Evolutionary conservation across 129 eudicot species (phyloP), one percentile per base, ranked within the genome.

Genomic region (Ambrosia trifida): DNA sequence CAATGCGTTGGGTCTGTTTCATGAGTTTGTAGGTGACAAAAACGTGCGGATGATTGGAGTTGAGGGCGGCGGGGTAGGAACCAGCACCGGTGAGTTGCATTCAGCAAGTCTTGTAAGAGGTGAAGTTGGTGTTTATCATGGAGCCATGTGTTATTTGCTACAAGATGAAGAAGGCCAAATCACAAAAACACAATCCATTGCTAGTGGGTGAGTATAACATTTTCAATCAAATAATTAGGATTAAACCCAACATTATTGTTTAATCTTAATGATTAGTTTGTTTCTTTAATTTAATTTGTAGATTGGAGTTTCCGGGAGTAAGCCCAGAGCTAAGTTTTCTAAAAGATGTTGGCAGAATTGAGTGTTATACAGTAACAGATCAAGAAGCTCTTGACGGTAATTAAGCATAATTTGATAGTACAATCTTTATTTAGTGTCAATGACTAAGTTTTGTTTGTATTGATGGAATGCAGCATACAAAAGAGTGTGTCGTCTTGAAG

Each of bases 321-420:
- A 76, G 96, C 69, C 93, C 96, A 16, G 96, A 89, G 76, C 80
- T 81, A 70, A 89, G 96, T 62, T 89, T 84, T 77, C 86, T 89
- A 33, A 86, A 86, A 64, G 93, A 80, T 46, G 11, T 74, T 33
- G 90, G 86, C 31, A 70, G 90, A 19, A 84, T 88, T 0, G 93
- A 89, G 76, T 86, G 81, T 61, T 77, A 86, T 63, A 72, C 75
- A 3, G 80, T 86, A 69, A 84, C 85, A 2, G 92, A 89, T 65
- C 74, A 86, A 69, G 93, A 89, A 75, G 92, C 96, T 68, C 47
- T 86, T 30, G 85, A 86, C 32, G 96, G 96, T 89, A 24, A 24
- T 24, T 24, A 76, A 69, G 70, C 44, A 11, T n/a, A n/a, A n/a
- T n/a, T n/a, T n/a, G n/a, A n/a, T n/a, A n/a, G n/a, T n/a, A n/a